These are phyloP conservation scores for Dioscorea alata DNA, from an alignment of 106 monocot genomes.

Conservation along the genomic window DNA sequence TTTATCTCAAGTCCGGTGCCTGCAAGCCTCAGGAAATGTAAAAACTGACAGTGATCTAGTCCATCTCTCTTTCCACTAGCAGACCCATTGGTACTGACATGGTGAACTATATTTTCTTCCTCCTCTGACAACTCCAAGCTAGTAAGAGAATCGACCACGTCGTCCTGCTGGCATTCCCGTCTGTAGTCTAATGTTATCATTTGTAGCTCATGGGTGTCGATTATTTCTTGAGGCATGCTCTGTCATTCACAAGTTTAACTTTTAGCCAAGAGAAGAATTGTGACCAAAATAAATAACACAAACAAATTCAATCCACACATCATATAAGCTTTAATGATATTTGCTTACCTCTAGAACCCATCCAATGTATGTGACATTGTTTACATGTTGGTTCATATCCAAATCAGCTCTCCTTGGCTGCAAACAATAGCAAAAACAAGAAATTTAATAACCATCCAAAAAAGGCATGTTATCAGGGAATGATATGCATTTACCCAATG, in stretches of 20 bases:
- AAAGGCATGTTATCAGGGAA: neutral
- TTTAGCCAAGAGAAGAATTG: neutral
- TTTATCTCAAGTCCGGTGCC: conserved; percentile 75
- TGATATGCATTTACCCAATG: neutral
- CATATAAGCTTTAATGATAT: neutral
- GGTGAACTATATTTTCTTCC: neutral
- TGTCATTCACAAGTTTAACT: conserved; percentile 18
- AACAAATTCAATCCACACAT: too few species aligned
- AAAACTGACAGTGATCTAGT: conserved; percentile 33
- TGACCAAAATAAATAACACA: neutral
- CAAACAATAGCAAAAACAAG: neutral
- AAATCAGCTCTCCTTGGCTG: conserved; percentile 99
- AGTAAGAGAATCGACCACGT: conserved; percentile 90
- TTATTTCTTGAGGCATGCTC: conserved; percentile 98
- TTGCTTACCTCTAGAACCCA: conserved; percentile 97
- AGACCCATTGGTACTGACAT: conserved; percentile 23
- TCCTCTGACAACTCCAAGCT: conserved; percentile 40
- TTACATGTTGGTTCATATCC: conserved; percentile 99
- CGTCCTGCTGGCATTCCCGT: conserved; percentile 90
- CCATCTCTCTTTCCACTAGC: conserved; percentile 15
- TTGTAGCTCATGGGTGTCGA: conserved; percentile 87
- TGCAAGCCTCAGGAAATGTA: conserved; percentile 76
- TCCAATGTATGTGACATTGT: conserved; percentile 97
- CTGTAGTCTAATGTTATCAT: conserved; percentile 93
- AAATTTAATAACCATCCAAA: neutral